Evolutionary conservation across 108 stramenopile genomes (phyloP).

Genomic region (Skeletonema tropicum): DNA sequence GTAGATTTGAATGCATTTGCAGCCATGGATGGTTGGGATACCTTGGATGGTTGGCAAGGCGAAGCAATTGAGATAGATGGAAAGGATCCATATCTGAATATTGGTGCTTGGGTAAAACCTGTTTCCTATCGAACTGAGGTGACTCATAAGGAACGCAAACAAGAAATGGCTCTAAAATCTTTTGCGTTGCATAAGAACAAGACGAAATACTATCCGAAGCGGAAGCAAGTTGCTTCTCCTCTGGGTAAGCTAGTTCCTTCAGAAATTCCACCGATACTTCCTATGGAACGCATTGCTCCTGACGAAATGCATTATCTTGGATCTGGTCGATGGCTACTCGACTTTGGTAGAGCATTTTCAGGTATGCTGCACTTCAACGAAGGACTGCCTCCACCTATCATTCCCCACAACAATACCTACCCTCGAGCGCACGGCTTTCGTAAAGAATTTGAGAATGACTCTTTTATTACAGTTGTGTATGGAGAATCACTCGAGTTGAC

Average conservation of each 20-base stretch:
- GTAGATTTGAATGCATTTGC: conserved; percentile 17
- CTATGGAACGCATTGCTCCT: conserved; percentile 35
- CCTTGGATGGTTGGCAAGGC: conserved; percentile 12
- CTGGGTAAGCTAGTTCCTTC: conserved; percentile 30
- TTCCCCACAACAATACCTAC: conserved; percentile 20
- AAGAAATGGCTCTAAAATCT: conserved; percentile 14
- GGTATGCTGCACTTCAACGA: conserved; percentile 50
- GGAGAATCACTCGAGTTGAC: conserved; percentile 47
- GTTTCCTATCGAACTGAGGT: conserved; percentile 25
- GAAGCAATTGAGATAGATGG: background rate
- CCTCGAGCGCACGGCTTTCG: conserved; percentile 40
- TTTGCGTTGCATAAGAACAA: conserved; percentile 16
- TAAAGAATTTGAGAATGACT: too few relatives aligned
- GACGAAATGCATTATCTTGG: conserved; percentile 43
- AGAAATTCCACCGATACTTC: conserved; percentile 38
- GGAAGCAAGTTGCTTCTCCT: conserved; percentile 17
- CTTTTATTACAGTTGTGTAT: conserved; percentile 34
- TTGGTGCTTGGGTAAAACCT: conserved; percentile 19
- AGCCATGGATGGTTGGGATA: conserved; percentile 43
- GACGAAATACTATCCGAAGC: background rate
- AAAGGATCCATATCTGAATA: conserved; percentile 7
- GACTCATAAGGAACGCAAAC: background rate
- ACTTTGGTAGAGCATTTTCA: conserved; percentile 48
- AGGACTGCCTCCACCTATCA: conserved; percentile 41
- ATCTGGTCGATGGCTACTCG: conserved; percentile 42